These are phyloP conservation scores for Alternaria sp. DNA, from an alignment of 2,329 filamentous ascomycete genomes.

Conservation along the genomic window DNA sequence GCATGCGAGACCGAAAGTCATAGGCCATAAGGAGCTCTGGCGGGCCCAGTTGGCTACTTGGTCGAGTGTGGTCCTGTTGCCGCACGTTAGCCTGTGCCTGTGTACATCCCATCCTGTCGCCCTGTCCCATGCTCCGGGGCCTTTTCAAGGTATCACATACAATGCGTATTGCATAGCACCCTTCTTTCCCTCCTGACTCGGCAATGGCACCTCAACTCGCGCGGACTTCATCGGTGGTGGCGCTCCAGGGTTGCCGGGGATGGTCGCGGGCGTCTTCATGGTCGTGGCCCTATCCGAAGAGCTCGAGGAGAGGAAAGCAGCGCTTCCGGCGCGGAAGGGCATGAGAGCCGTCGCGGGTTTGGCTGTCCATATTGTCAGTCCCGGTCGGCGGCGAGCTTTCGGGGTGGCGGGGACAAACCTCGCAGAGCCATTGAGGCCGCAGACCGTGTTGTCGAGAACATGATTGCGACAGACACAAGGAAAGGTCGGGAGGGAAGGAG, in stretches of 20 bases:
- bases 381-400: constrained; percentile 20
- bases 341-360: constrained; percentile 70
- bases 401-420: constrained; percentile 51
- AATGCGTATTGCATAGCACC: constrained; percentile 83
- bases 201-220: constrained; percentile 72
- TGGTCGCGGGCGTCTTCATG: constrained; percentile 60
- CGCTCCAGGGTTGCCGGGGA: constrained; percentile 61
- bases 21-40: constrained; percentile 88
- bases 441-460: constrained; percentile 60
- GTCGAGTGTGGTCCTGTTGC: constrained; percentile 75
- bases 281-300: constrained; percentile 68
- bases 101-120: background rate
- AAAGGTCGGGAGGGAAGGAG: constrained; percentile 43
- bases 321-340: constrained; percentile 66
- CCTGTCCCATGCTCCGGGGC: background rate
- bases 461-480: constrained; percentile 47
- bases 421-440: constrained; percentile 62
- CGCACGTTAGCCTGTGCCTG: constrained; percentile 21
- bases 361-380: constrained; percentile 57
- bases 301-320: constrained; percentile 70
- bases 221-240: constrained; percentile 63
- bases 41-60: constrained; percentile 85
- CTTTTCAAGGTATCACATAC: constrained; percentile 60
- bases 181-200: constrained; percentile 81
- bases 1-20: constrained; percentile 90